Conservation (phyloP, 352 stramenopile genomes). For the Thalassiosira mediterranea region DNA sequence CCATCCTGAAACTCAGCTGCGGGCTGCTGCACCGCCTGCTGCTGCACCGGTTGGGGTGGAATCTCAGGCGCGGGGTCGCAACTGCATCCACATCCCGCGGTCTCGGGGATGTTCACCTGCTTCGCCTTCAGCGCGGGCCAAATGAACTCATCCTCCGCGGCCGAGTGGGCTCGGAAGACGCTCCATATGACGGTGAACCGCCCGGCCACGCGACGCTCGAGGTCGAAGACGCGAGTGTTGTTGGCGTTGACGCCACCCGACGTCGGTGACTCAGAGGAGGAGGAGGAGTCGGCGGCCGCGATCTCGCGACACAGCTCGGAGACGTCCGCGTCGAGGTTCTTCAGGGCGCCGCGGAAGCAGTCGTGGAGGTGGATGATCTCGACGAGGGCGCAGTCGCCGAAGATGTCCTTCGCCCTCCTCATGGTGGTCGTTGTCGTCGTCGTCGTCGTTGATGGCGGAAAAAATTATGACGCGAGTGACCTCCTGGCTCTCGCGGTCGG, state of each 20-base stretch:
- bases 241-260: neutral
- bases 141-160: conserved; percentile 88
- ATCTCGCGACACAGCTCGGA: conserved; percentile 59
- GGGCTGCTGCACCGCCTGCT: conserved; percentile 13
- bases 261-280: neutral
- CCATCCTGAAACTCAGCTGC: conserved; percentile 6
- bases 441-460: neutral
- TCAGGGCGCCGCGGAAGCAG: conserved; percentile 76
- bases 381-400: conserved; percentile 79
- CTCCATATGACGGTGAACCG: conserved; percentile 86
- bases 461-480: neutral
- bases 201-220: conserved; percentile 70
- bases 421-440: conserved; percentile 21
- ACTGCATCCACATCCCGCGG: conserved; percentile 9
- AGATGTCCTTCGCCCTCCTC: conserved; percentile 60
- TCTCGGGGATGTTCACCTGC: conserved; percentile 31
- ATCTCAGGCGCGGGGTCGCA: conserved; percentile 16
- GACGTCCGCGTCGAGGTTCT: conserved; percentile 67
- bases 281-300: neutral
- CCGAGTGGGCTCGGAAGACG: conserved; percentile 86
- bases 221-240: conserved; percentile 34
- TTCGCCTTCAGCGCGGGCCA: conserved; percentile 84
- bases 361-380: conserved; percentile 85
- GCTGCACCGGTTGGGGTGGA: too few species aligned
- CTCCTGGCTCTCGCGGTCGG: neutral